Evolutionary conservation across 495 filamentous ascomycete species (phyloP).

Genomic region (Penicillium odoratum): DNA sequence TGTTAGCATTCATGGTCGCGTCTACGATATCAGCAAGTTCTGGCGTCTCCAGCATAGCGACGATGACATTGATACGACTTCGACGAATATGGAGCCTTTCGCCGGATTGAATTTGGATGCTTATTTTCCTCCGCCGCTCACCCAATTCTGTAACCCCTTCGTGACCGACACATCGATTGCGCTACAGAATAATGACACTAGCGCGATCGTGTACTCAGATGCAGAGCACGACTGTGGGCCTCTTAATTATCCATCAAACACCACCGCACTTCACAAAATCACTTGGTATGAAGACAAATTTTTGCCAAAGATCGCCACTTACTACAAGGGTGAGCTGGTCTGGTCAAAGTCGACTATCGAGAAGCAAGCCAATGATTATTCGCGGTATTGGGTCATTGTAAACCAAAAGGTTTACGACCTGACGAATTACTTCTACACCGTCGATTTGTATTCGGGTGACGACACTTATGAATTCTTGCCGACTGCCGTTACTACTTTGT

Average conservation of each 20-base stretch:
- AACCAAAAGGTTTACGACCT: conserved; percentile 79
- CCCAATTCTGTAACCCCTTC: conserved; percentile 67
- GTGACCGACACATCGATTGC: conserved; percentile 52
- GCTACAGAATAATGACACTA: conserved; percentile 64
- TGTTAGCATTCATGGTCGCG: conserved; percentile 83
- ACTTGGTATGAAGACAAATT: conserved; percentile 79
- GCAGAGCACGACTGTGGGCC: conserved; percentile 72
- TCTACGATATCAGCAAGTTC: conserved; percentile 92
- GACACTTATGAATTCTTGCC: conserved; percentile 69
- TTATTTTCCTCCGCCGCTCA: conserved; percentile 84
- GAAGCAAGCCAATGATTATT: conserved; percentile 60
- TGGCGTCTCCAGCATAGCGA: conserved; percentile 83
- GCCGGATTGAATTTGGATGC: conserved; percentile 74
- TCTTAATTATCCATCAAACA: conserved; percentile 46
- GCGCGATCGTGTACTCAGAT: conserved; percentile 34
- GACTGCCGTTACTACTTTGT: conserved; percentile 55
- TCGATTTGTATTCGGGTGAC: conserved; percentile 47
- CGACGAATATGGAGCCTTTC: conserved; percentile 69
- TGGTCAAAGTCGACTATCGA: conserved; percentile 54
- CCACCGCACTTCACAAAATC: conserved; percentile 55
- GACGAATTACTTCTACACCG: conserved; percentile 84
- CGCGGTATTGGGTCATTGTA: conserved; percentile 79
- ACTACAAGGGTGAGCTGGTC: conserved; percentile 85
- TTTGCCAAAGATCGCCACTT: conserved; percentile 76
- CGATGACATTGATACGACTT: conserved; percentile 53